Conservation (phyloP, 106 monocot genomes). For the Phalaenopsis aphrodite region DNA sequence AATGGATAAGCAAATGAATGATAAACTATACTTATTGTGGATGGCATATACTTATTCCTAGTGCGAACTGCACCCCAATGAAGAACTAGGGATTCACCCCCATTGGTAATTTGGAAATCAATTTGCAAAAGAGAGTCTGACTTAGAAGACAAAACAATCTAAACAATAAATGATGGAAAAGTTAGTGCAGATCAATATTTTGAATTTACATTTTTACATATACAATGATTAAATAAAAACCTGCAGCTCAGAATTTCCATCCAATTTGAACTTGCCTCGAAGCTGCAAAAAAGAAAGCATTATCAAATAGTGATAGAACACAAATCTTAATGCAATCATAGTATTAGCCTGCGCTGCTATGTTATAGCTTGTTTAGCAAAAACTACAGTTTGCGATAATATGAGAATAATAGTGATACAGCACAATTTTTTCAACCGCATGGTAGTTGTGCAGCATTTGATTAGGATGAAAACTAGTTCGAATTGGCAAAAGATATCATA, state of each 20-base stretch:
- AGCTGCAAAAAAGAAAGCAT: constrained; percentile 32
- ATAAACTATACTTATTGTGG: not conserved
- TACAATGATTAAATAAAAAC: constrained; percentile 17
- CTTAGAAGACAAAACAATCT: constrained; percentile 31
- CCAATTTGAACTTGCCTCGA: constrained; percentile 51
- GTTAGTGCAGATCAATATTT: not conserved
- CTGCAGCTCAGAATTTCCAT: constrained; percentile 67
- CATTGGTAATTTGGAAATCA: constrained; percentile 49
- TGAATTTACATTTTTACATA: not conserved
- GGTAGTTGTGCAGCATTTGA: no score
- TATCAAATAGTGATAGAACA: not conserved
- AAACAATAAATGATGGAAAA: constrained; percentile 1
- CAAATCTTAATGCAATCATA: no score
- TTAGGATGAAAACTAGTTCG: no score
- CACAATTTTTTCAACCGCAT: no score
- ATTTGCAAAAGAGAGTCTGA: constrained; percentile 30
- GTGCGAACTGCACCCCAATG: constrained; percentile 75
- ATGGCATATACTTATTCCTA: constrained; percentile 48
- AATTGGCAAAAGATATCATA: no score
- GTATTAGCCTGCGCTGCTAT: no score
- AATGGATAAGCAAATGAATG: constrained; percentile 1
- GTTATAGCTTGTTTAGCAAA: no score
- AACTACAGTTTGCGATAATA: no score
- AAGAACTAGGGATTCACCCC: constrained; percentile 43
- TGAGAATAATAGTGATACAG: no score